Evolutionary conservation across 306 rosid genomes (phyloP), one percentile per base, ranked within the genome.

Genomic region (Casuarina cunninghamiana): DNA sequence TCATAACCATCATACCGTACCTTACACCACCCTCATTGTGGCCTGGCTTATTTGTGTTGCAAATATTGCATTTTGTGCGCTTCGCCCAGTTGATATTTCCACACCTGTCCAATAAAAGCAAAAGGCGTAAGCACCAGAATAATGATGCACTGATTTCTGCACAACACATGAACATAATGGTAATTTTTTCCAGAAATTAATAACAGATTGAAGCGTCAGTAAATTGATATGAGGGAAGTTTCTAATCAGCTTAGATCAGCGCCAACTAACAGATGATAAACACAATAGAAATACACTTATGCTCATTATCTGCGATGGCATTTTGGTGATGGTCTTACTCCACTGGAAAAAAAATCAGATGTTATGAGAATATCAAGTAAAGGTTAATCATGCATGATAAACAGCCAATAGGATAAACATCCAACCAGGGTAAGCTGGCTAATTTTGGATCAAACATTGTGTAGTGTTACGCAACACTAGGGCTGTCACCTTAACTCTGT

Each of bases 21-120:
- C 99, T 95, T 62, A 93, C 97, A 41, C 99, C 99, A 83, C 99
- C 99, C 83, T 95, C 99, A 60, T 78, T 91, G 77, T 86, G 93
- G 77, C 99, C 99, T 17, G 99, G 97, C 82, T 90, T 95, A 71
- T 95, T 95, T 32, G 99, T 95, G 86, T 95, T 95, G 93, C 99
- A 95, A 79, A 95, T 87, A 76, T 95, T 95, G 90, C 99, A 95
- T 84, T 95, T 95, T 15, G 84, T 83, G 68, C 99, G 91, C 90
- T 95, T 95, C 53, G 99, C 99, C 99, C 99, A 95, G 71, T 95
- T 95, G 87, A 95, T 93, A 80, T 95, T 95, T 80, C 80, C 99
- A 88, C 99, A 95, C 99, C 99, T 95, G 82, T 67, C 76, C 26
- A 74, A 83, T 72, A 73, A 46, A 37, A 69, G 71, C 50, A 71